Conservation (phyloP, 169 alveolate species). For the Perkinsus olseni region DNA sequence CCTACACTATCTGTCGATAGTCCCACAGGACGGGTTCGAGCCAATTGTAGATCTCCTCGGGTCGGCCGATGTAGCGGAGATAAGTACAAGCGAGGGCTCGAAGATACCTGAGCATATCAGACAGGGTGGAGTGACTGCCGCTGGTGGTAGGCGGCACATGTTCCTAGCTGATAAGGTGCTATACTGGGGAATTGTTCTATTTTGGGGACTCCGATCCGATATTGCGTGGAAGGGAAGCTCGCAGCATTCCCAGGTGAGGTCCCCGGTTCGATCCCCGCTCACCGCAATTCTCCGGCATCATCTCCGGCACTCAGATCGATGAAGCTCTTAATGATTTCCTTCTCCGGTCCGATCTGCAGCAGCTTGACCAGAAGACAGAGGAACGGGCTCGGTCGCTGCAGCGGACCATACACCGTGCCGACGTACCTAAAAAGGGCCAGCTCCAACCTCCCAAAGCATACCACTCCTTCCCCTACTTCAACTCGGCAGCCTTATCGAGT, state of each 20-base stretch:
- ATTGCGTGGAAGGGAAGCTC: too few relatives aligned
- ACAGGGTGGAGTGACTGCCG: too few relatives aligned
- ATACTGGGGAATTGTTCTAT: too few relatives aligned
- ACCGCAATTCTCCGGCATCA: background rate
- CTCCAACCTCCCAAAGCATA: background rate
- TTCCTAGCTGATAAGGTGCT: too few relatives aligned
- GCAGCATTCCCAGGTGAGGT: constrained; percentile 42
- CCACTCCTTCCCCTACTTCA: constrained; percentile 11
- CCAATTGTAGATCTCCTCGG: background rate
- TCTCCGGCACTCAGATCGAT: background rate
- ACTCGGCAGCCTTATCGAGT: constrained; percentile 59
- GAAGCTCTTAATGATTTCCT: constrained; percentile 45
- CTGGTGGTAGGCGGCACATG: too few relatives aligned
- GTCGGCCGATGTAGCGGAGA: background rate
- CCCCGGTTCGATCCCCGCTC: background rate
- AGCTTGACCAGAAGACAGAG: constrained; percentile 66
- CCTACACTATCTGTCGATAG: background rate
- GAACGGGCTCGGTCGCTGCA: constrained; percentile 63
- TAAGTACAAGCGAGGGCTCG: background rate
- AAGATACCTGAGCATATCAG: too few relatives aligned
- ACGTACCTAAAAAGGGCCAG: constrained; percentile 54
- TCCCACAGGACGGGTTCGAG: background rate
- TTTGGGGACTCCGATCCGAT: too few relatives aligned
- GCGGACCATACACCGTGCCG: constrained; percentile 76
- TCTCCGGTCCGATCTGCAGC: constrained; percentile 65